Conservation (phyloP, 2,329 filamentous ascomycete species). For the Keithomyces neogunnii region DNA sequence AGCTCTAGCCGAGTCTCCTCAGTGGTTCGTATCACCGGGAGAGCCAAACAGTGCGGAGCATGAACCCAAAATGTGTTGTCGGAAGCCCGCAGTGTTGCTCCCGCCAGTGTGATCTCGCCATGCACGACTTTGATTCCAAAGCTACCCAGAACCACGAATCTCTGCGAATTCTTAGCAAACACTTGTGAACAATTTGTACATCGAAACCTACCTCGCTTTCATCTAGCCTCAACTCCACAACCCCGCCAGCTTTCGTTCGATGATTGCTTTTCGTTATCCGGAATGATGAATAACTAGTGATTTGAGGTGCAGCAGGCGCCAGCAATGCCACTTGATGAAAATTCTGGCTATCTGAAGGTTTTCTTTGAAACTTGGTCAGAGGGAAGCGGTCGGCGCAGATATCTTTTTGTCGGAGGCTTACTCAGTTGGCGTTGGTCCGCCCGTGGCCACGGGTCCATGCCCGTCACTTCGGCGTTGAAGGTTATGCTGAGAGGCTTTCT, state of each 20-base stretch:
- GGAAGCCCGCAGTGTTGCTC: slow-evolving; percentile 48
- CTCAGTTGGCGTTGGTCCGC: background rate
- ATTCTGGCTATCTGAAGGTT: background rate
- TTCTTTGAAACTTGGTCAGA: background rate
- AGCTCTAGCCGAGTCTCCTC: slow-evolving; percentile 47
- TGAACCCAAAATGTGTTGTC: slow-evolving; percentile 46
- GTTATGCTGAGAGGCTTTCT: slow-evolving; percentile 9
- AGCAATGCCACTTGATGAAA: background rate
- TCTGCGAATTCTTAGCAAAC: slow-evolving; percentile 29
- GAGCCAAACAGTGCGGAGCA: slow-evolving; percentile 59
- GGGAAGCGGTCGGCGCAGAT: background rate
- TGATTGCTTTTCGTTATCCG: slow-evolving; percentile 35
- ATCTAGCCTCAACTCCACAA: slow-evolving; percentile 32
- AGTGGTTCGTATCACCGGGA: slow-evolving; percentile 55
- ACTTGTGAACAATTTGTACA: background rate
- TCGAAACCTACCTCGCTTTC: slow-evolving; percentile 37
- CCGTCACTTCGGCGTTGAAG: slow-evolving; percentile 2
- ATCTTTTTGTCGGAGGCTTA: background rate
- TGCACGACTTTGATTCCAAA: slow-evolving; percentile 54
- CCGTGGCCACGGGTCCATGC: background rate
- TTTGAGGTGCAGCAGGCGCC: slow-evolving; percentile 5
- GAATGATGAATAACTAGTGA: slow-evolving; percentile 36
- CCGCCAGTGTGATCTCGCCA: slow-evolving; percentile 57
- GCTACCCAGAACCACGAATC: slow-evolving; percentile 56
- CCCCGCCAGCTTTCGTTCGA: slow-evolving; percentile 28